Conservation (phyloP, 345 rosid species). For the Hevea brasiliensis region DNA sequence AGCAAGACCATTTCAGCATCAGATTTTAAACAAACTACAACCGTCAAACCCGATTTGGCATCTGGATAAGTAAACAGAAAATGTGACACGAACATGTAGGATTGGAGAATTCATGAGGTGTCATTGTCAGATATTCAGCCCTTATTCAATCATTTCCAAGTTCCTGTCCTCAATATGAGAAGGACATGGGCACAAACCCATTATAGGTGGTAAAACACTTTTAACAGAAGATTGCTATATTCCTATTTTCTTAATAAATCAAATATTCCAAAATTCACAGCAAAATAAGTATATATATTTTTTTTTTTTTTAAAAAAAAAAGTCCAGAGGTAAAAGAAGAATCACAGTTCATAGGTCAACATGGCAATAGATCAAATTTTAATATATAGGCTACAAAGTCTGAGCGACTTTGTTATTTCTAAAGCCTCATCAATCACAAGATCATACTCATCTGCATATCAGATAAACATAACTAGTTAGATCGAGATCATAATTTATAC, state of each 20-base stretch:
- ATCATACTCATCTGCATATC: conserved; percentile 68
- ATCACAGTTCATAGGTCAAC: background rate
- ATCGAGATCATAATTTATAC: background rate
- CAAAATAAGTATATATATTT: background rate
- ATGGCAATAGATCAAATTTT: conserved; percentile 1
- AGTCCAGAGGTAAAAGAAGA: background rate
- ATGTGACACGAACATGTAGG: background rate
- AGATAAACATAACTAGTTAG: conserved; percentile 9
- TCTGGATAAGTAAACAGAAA: background rate
- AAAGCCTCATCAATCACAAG: conserved; percentile 72
- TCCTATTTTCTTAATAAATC: background rate
- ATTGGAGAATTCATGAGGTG: background rate
- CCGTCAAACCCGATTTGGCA: background rate
- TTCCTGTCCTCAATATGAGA: background rate
- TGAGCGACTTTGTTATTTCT: conserved; percentile 43
- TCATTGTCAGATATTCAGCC: background rate
- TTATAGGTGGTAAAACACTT: background rate
- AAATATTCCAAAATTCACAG: background rate
- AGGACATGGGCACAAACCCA: background rate
- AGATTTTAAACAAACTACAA: background rate
- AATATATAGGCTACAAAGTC: conserved; percentile 6
- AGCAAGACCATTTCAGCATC: background rate
- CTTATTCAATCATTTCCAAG: background rate
- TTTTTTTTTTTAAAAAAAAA: background rate
- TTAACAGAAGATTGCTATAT: background rate